Conservation (phyloP, 2,329 filamentous ascomycete genomes). For the Botryotinia convoluta region DNA sequence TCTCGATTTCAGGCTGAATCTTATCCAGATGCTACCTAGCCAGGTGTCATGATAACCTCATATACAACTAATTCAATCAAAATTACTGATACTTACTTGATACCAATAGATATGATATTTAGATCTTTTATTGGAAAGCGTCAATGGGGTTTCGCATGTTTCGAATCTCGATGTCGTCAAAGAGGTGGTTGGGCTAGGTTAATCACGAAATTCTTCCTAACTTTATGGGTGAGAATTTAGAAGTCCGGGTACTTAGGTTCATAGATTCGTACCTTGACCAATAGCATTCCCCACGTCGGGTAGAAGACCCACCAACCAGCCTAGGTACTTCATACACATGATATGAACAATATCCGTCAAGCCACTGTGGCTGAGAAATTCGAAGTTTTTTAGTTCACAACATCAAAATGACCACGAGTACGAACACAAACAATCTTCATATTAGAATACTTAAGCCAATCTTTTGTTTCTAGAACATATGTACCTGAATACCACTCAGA, state of each 20-base stretch:
- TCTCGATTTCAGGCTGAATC: neutral
- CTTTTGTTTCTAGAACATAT: conserved; percentile 35
- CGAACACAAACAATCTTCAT: neutral
- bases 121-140: neutral
- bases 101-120: neutral
- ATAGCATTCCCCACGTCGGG: no score
- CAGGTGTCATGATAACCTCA: neutral
- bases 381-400: neutral
- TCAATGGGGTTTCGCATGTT: neutral
- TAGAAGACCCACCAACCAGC: no score
- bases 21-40: no score
- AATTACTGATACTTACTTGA: neutral
- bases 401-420: neutral
- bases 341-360: neutral
- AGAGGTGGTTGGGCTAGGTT: neutral
- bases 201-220: neutral
- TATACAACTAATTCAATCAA: neutral
- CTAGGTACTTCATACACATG: no score
- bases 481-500: conserved; percentile 36
- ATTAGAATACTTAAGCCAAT: neutral
- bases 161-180: neutral
- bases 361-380: neutral
- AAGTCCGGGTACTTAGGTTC: no score
- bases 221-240: neutral
- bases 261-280: no score